A percentile compares a stretch with the other conserved stretches of the same genome.
Evolutionary conservation across 768 basidiomycete genomes (phyloP).

Genomic region (Strobilomyces echinocephalus): DNA sequence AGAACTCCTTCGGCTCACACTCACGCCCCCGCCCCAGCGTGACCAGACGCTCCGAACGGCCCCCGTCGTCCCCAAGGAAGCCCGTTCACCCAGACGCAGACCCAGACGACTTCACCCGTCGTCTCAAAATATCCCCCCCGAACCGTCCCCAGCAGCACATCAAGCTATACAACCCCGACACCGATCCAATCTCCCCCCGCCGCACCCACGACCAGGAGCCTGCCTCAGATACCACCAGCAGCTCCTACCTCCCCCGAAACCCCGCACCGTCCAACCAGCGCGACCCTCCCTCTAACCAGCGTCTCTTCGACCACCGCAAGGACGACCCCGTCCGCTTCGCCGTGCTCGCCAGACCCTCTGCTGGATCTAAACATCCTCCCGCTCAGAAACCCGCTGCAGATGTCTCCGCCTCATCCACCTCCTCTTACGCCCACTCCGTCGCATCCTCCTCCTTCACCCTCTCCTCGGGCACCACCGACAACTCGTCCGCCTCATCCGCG

Average conservation of each 20-base stretch:
- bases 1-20: neutral
- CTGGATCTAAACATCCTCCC: conserved; percentile 39
- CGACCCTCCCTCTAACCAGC: conserved; percentile 35
- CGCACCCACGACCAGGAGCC: conserved; percentile 62
- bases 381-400: conserved; percentile 64
- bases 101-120: conserved; percentile 67
- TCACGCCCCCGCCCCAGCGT: conserved; percentile 31
- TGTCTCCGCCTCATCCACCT: conserved; percentile 69
- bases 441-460: conserved; percentile 64
- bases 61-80: conserved; percentile 22
- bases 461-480: conserved; percentile 68
- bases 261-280: conserved; percentile 32
- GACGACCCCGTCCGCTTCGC: conserved; percentile 89
- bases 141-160: conserved; percentile 32
- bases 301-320: conserved; percentile 84
- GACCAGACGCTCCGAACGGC: conserved; percentile 43
- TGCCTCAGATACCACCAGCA: conserved; percentile 54
- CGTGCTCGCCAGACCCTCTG: conserved; percentile 50
- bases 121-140: conserved; percentile 61
- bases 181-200: conserved; percentile 60
- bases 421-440: conserved; percentile 67
- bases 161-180: conserved; percentile 70
- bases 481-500: conserved; percentile 67
- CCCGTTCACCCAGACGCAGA: conserved; percentile 40
- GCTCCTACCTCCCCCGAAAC: conserved; percentile 39